A percentile compares a stretch with the other conserved stretches of the same genome.
These are phyloP conservation scores for Phylloporus arenicola DNA, from an alignment of 768 basidiomycete genomes.

Conservation along the genomic window DNA sequence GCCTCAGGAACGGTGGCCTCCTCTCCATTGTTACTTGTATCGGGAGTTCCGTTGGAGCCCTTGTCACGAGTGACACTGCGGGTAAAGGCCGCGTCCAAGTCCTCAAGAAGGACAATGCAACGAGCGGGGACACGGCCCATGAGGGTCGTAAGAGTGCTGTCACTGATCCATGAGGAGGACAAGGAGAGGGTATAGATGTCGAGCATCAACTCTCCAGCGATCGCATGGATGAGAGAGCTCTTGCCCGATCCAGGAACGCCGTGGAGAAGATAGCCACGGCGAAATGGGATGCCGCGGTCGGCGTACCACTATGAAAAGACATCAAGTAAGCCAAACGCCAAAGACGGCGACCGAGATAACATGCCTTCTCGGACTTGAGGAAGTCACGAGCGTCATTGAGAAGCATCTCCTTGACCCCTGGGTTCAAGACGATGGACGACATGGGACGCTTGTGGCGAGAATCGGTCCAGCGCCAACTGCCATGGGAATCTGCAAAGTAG, in stretches of 20 bases:
- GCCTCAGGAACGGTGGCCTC: conserved; percentile 28
- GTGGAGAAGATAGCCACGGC: conserved; percentile 79
- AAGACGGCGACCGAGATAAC: conserved; percentile 5
- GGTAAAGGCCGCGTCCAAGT: conserved; percentile 86
- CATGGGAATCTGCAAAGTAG: conserved; percentile 85
- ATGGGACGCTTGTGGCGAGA: conserved; percentile 86
- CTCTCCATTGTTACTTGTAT: conserved; percentile 32
- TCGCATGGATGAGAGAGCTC: conserved; percentile 78
- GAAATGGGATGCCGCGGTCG: conserved; percentile 90
- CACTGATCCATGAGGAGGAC: conserved; percentile 82
- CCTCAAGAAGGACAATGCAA: conserved; percentile 84
- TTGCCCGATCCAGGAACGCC: conserved; percentile 86
- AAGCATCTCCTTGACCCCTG: conserved; percentile 87
- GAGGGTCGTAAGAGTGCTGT: conserved; percentile 76
- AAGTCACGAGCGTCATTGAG: conserved; percentile 79
- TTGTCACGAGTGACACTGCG: conserved; percentile 66
- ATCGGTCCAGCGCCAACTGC: conserved; percentile 85
- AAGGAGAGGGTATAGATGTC: conserved; percentile 91
- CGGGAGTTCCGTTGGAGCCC: conserved; percentile 42
- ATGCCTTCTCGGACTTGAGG: conserved; percentile 74
- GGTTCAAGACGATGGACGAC: conserved; percentile 80
- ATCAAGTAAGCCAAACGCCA: not conserved
- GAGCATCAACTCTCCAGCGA: conserved; percentile 83
- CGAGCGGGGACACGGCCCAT: conserved; percentile 84
- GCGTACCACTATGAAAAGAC: conserved; percentile 66